These are phyloP conservation scores for Senna tora DNA, from an alignment of 306 rosid species.

Conservation along the genomic window DNA sequence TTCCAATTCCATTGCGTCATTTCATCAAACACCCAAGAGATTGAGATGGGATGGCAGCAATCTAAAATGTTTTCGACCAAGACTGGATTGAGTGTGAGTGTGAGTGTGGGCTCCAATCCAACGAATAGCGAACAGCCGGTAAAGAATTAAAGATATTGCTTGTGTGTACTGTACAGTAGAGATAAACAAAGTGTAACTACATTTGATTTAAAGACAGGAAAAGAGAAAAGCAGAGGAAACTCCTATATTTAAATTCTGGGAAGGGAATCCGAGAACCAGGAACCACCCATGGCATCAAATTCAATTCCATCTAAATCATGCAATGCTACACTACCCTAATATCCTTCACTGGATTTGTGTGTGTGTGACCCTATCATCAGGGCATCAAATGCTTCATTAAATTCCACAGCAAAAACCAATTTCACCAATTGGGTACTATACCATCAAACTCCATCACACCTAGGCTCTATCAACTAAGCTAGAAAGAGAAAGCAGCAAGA, in stretches of 20 bases:
- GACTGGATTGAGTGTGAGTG: slow-evolving; percentile 28
- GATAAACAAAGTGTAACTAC: slow-evolving; percentile 16
- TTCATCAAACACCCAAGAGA: slow-evolving; percentile 47
- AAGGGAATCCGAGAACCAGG: slow-evolving; percentile 50
- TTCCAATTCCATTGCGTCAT: slow-evolving; percentile 47
- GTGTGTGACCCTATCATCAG: slow-evolving; percentile 38
- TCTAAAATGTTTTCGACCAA: slow-evolving; percentile 33
- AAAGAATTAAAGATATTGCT: not conserved
- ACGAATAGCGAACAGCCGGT: not conserved
- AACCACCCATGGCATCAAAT: slow-evolving; percentile 46
- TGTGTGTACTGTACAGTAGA: not conserved
- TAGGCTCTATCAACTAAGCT: slow-evolving; percentile 40
- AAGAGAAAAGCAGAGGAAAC: slow-evolving; percentile 34
- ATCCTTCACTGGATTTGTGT: slow-evolving; percentile 23
- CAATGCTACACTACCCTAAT: no score
- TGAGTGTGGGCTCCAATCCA: slow-evolving; percentile 42
- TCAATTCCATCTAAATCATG: slow-evolving; percentile 55
- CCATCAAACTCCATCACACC: slow-evolving; percentile 59
- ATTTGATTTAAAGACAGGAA: slow-evolving; percentile 39
- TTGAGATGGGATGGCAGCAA: slow-evolving; percentile 35
- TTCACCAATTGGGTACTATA: slow-evolving; percentile 55
- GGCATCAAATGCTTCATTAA: slow-evolving; percentile 58
- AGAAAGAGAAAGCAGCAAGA: slow-evolving; percentile 35
- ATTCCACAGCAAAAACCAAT: slow-evolving; percentile 42
- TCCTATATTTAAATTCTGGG: slow-evolving; percentile 43